Evolutionary conservation across 2,329 filamentous ascomycete species (phyloP).

Genomic region (Endothia cerciana): DNA sequence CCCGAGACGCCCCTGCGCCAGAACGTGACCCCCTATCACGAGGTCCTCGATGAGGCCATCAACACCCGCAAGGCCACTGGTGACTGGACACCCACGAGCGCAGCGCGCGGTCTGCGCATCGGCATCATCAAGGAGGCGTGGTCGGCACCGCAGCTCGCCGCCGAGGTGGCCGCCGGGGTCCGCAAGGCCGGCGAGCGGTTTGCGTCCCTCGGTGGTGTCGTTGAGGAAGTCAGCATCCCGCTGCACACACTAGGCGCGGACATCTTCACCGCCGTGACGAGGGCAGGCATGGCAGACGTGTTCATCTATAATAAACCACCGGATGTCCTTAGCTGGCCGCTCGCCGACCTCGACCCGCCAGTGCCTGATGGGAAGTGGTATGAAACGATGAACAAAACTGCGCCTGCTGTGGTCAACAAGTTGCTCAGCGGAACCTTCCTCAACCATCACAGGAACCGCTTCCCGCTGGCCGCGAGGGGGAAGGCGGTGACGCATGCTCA

Average conservation of each 20-base stretch:
- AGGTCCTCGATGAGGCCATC: constrained; percentile 34
- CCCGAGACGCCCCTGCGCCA: constrained; percentile 42
- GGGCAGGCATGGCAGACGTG: constrained; percentile 39
- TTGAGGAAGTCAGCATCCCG: constrained; percentile 50
- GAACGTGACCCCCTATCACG: constrained; percentile 40
- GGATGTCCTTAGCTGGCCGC: constrained; percentile 38
- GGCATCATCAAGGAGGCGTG: constrained; percentile 52
- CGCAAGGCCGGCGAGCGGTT: constrained; percentile 43
- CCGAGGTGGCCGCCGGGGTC: constrained; percentile 43
- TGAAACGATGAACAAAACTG: constrained; percentile 46
- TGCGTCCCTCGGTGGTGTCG: constrained; percentile 45
- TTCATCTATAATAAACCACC: constrained; percentile 38
- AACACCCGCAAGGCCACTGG: constrained; percentile 29
- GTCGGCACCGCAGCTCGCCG: constrained; percentile 41
- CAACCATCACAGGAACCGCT: constrained; percentile 31
- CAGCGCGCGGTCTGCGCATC: constrained; percentile 46
- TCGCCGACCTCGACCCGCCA: constrained; percentile 37
- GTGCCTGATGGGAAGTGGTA: constrained; percentile 46
- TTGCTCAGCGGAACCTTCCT: constrained; percentile 44
- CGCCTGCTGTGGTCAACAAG: constrained; percentile 50
- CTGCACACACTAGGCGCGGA: constrained; percentile 49
- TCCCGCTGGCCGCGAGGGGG: constrained; percentile 40
- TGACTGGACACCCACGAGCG: constrained; percentile 33
- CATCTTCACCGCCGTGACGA: constrained; percentile 51
- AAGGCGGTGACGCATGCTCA: constrained; percentile 52